phyloP scores from a whole-genome alignment of 2,329 filamentous ascomycete genomes.

The Onygenales sp. region DNA sequence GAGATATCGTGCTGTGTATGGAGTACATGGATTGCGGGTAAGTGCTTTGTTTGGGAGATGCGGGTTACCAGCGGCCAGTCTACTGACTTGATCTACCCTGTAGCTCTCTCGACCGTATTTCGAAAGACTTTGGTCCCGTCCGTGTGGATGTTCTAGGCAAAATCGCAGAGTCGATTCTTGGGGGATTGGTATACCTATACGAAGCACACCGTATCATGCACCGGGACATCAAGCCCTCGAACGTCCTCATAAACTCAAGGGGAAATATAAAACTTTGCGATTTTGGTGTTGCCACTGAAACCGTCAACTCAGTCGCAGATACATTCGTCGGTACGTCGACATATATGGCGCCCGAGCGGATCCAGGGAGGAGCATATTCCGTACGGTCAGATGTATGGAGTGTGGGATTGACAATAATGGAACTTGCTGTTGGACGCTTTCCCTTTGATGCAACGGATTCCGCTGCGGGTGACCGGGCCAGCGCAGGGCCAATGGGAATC shows the following conservation, averaged over 20 bases:
- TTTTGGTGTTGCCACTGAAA: slow-evolving; percentile 95
- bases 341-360: slow-evolving; percentile 98
- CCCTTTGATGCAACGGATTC: slow-evolving; percentile 81
- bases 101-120: slow-evolving; percentile 87
- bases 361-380: slow-evolving; percentile 92
- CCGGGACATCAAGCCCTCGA: slow-evolving; percentile 96
- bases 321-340: slow-evolving; percentile 98
- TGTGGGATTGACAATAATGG: slow-evolving; percentile 91
- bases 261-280: slow-evolving; percentile 96
- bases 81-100: slow-evolving; percentile 1
- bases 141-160: slow-evolving; percentile 95
- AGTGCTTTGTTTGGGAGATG: slow-evolving; percentile 25
- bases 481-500: slow-evolving; percentile 76
- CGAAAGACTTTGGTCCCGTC: slow-evolving; percentile 87
- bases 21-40: slow-evolving; percentile 99
- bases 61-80: no score
- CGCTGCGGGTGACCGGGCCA: slow-evolving; percentile 57
- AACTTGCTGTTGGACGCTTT: slow-evolving; percentile 93
- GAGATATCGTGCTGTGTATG: slow-evolving; percentile 99
- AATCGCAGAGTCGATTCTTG: slow-evolving; percentile 91
- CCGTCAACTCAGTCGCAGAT: slow-evolving; percentile 95
- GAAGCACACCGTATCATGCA: slow-evolving; percentile 97
- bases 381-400: slow-evolving; percentile 99
- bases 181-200: slow-evolving; percentile 90
- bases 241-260: slow-evolving; percentile 89